Conservation (phyloP, 139 green algal genomes). For the Closterium sp. region DNA sequence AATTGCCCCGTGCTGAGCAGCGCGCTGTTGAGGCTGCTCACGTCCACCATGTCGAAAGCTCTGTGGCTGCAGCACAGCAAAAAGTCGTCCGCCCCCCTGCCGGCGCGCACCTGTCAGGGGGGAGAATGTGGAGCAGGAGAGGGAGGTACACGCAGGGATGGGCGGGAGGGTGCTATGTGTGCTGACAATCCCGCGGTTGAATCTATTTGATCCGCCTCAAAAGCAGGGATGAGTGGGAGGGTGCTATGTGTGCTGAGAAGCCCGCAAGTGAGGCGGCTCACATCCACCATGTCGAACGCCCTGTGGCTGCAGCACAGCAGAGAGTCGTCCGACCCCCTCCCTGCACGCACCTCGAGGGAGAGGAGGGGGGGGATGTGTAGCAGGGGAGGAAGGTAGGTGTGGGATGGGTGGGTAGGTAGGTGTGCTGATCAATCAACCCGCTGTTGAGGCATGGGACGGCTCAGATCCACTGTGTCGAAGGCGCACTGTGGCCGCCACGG, state of each 20-base stretch:
- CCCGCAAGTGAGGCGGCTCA: background rate
- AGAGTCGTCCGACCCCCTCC: constrained; percentile 1
- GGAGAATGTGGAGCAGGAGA: too few relatives aligned
- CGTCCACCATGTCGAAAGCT: constrained; percentile 8
- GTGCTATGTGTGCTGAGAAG: constrained; percentile 12
- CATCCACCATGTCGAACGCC: constrained; percentile 11
- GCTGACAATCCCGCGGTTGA: too few relatives aligned
- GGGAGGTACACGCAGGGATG: too few relatives aligned
- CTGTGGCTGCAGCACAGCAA: background rate
- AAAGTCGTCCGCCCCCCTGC: background rate
- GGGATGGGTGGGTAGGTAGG: too few relatives aligned
- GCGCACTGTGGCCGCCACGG: background rate
- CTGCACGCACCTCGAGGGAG: constrained; percentile 10
- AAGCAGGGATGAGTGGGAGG: too few relatives aligned
- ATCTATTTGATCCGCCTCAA: too few relatives aligned
- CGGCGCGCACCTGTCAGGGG: constrained; percentile 15
- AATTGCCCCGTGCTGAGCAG: constrained; percentile 21
- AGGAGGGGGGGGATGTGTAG: too few relatives aligned
- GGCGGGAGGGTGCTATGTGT: too few relatives aligned
- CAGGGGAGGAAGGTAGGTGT: too few relatives aligned
- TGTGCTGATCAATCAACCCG: too few relatives aligned
- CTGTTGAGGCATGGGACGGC: background rate
- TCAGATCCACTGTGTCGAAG: constrained; percentile 16
- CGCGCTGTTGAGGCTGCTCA: background rate
- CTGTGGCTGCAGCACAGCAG: constrained; percentile 4